Percentiles rank a stretch among this genome's conserved stretches.
Evolutionary conservation across 129 eudicot genomes (phyloP).

Genomic region (Kitagawia praeruptora): DNA sequence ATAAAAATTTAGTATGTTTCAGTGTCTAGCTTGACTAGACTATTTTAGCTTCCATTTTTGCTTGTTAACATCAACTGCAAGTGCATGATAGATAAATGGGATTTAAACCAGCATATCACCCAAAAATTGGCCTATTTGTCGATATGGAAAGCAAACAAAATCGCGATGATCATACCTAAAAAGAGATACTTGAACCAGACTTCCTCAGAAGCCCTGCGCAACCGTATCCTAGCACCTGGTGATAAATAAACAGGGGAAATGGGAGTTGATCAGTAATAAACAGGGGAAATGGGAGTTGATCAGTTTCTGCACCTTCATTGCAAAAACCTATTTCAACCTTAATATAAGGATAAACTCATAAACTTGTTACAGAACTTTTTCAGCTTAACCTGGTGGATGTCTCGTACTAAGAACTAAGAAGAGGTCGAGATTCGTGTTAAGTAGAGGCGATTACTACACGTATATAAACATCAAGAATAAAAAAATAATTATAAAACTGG

Average conservation of each 20-base stretch:
- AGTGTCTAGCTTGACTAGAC: background rate
- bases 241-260: background rate
- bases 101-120: background rate
- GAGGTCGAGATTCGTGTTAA: too few species aligned
- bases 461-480: too few species aligned
- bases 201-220: constrained; percentile 30
- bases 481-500: background rate
- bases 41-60: background rate
- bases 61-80: background rate
- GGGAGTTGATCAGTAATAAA: background rate
- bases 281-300: background rate
- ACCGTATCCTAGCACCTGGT: constrained; percentile 33
- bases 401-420: too few species aligned
- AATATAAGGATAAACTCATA: too few species aligned
- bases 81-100: background rate
- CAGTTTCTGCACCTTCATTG: background rate
- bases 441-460: background rate
- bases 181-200: constrained; percentile 24
- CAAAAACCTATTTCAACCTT: background rate
- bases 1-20: background rate
- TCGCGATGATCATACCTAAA: constrained; percentile 11
- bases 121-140: background rate
- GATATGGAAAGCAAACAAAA: background rate
- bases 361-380: too few species aligned
- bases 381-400: too few species aligned